A percentile compares a stretch with the other conserved stretches of the same genome.
phyloP scores from a whole-genome alignment of 768 basidiomycete species.

The Tylopilus sp. region DNA sequence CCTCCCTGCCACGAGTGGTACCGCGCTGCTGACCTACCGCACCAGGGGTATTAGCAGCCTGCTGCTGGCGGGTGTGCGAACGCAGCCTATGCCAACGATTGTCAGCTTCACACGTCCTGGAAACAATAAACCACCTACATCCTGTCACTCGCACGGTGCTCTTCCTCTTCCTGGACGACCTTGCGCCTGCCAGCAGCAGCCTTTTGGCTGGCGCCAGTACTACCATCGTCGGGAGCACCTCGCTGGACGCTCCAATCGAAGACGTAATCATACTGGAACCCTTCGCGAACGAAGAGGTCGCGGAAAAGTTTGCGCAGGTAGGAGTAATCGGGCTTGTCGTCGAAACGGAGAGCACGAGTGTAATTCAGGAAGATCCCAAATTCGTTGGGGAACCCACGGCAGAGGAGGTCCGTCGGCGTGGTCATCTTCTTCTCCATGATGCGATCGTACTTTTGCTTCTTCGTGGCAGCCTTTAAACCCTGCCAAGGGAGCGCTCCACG shows the following conservation, averaged over 20 bases:
- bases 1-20: slow-evolving; percentile 40
- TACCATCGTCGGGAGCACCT: slow-evolving; percentile 62
- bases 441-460: slow-evolving; percentile 99
- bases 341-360: slow-evolving; percentile 97
- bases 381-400: slow-evolving; percentile 99
- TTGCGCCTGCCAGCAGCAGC: slow-evolving; percentile 64
- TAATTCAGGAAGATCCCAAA: slow-evolving; percentile 99
- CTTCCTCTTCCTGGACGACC: slow-evolving; percentile 82
- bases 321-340: slow-evolving; percentile 99
- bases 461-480: slow-evolving; percentile 98
- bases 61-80: slow-evolving; percentile 82
- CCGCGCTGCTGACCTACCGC: slow-evolving; percentile 45
- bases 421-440: slow-evolving; percentile 99
- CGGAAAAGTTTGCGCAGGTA: slow-evolving; percentile 99
- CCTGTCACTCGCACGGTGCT: slow-evolving; percentile 76
- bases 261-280: slow-evolving; percentile 99
- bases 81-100: slow-evolving; percentile 56
- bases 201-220: slow-evolving; percentile 59
- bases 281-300: slow-evolving; percentile 94
- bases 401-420: slow-evolving; percentile 92
- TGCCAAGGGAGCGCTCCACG: slow-evolving; percentile 98
- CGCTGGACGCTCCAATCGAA: slow-evolving; percentile 98
- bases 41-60: slow-evolving; percentile 49
- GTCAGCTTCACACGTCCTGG: slow-evolving; percentile 16
- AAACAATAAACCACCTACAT: slow-evolving; percentile 54